Conservation (phyloP, 2,329 filamentous ascomycete species). For the Knufia fluminis region DNA sequence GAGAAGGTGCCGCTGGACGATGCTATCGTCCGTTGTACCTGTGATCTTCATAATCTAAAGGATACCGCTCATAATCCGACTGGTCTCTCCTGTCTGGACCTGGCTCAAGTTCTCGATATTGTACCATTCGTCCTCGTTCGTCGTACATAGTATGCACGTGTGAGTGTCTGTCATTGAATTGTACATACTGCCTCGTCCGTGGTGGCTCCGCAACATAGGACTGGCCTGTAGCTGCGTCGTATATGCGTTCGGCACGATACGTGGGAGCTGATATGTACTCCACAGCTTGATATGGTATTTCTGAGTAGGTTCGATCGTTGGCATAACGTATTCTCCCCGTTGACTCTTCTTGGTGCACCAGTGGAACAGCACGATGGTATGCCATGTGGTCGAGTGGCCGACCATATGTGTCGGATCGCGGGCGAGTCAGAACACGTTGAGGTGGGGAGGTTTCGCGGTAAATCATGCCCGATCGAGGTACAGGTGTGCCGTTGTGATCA, state of each 20-base stretch:
- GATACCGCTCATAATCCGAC: not conserved
- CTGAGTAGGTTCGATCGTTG: not conserved
- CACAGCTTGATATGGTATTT: not conserved
- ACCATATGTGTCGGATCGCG: not conserved
- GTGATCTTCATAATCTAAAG: not conserved
- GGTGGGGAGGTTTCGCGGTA: slow-evolving; percentile 1
- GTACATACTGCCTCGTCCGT: not conserved
- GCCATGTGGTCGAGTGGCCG: not conserved
- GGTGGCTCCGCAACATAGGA: slow-evolving; percentile 5
- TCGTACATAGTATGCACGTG: not conserved
- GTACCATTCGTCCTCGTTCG: not conserved
- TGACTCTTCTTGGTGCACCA: not conserved
- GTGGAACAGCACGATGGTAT: not conserved
- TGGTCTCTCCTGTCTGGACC: not conserved
- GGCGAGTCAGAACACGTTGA: not conserved
- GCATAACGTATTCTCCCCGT: not conserved
- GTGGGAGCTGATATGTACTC: not conserved
- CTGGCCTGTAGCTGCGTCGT: slow-evolving; percentile 5
- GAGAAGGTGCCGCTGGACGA: not conserved
- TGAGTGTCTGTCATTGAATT: not conserved
- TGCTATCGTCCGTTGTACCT: not conserved
- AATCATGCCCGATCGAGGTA: not conserved
- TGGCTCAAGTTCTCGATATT: not conserved
- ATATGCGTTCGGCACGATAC: not conserved
- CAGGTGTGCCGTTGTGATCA: slow-evolving; percentile 1